Evolutionary conservation across 345 rosid species (phyloP).

Genomic region (Erysimum cheiranthoides): DNA sequence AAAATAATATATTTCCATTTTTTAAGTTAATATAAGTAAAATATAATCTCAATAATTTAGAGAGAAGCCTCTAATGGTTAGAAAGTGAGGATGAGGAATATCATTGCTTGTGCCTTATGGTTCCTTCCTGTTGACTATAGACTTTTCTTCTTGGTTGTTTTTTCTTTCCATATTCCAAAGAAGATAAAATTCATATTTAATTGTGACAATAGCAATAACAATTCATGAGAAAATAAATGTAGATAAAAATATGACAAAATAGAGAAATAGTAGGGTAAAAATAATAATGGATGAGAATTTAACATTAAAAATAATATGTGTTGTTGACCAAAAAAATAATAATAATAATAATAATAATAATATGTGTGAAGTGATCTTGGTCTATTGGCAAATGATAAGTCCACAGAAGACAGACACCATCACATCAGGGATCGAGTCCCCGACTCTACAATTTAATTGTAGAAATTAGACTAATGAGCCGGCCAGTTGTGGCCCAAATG

Average conservation of each 20-base stretch:
- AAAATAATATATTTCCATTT: background rate
- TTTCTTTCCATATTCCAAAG: constrained; percentile 31
- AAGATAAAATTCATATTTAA: constrained; percentile 9
- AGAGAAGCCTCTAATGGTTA: constrained; percentile 39
- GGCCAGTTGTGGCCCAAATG: too few relatives aligned
- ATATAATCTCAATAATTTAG: constrained; percentile 16
- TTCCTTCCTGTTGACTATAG: constrained; percentile 47
- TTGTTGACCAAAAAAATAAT: too few relatives aligned
- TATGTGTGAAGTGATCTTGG: too few relatives aligned
- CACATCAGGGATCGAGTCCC: too few relatives aligned
- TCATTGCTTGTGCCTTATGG: constrained; percentile 47
- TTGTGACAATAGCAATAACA: background rate
- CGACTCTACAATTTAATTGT: too few relatives aligned
- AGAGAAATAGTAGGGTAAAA: background rate
- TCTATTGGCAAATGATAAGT: too few relatives aligned
- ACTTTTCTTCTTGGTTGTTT: constrained; percentile 40
- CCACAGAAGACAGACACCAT: too few relatives aligned
- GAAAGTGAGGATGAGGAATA: constrained; percentile 46
- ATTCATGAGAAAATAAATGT: background rate
- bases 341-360: too few relatives aligned
- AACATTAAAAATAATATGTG: too few relatives aligned
- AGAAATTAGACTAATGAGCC: too few relatives aligned
- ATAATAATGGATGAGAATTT: background rate
- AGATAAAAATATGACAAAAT: background rate
- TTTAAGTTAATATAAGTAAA: background rate